These are phyloP conservation scores for Tulasnella sp. DNA, from an alignment of 768 basidiomycete species.

Conservation along the genomic window DNA sequence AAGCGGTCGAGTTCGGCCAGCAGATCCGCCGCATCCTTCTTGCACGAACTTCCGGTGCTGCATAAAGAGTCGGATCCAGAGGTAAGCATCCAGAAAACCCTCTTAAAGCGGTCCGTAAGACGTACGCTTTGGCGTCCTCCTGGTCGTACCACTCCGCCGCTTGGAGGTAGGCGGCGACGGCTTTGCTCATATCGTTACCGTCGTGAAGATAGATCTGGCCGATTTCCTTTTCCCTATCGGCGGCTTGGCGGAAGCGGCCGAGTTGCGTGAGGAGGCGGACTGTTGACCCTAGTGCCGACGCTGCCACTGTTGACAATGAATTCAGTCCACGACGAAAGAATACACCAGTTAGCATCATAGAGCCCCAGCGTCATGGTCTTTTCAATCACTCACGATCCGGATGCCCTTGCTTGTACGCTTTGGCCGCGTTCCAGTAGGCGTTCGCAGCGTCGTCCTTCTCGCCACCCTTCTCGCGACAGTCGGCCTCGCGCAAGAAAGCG, in stretches of 20 bases:
- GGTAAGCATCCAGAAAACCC: constrained; percentile 24
- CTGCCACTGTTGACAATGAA: constrained; percentile 59
- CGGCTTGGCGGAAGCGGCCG: constrained; percentile 94
- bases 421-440: constrained; percentile 97
- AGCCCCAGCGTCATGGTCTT: neutral
- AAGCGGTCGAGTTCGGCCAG: constrained; percentile 87
- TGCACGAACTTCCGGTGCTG: constrained; percentile 93
- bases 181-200: constrained; percentile 69
- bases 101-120: constrained; percentile 3
- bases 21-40: constrained; percentile 94
- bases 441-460: constrained; percentile 94
- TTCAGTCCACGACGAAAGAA: neutral
- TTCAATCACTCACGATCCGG: constrained; percentile 62
- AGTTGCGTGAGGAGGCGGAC: constrained; percentile 74
- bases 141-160: constrained; percentile 98
- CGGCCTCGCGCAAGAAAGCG: constrained; percentile 88
- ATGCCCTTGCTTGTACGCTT: constrained; percentile 86
- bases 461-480: constrained; percentile 83
- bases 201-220: constrained; percentile 60
- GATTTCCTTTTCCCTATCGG: constrained; percentile 96
- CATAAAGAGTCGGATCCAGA: neutral
- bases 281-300: constrained; percentile 79
- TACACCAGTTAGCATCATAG: neutral
- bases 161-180: constrained; percentile 84
- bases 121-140: constrained; percentile 94